Evolutionary conservation across 2,329 filamentous ascomycete genomes (phyloP).

Genomic region (Trichoderma endophyticum): DNA sequence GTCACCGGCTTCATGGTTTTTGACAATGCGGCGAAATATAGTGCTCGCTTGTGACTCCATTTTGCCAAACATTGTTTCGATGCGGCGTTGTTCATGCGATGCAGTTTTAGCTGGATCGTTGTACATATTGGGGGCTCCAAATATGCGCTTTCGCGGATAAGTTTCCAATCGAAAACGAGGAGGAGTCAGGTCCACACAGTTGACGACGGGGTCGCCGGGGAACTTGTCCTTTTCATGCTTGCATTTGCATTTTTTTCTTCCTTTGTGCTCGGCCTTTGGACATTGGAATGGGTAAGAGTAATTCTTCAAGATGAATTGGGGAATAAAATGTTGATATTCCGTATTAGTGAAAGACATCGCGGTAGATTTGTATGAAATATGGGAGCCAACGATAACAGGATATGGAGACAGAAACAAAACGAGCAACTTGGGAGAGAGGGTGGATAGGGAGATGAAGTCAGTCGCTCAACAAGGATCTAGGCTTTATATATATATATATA

Average conservation of each 20-base stretch:
- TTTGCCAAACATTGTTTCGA: not conserved
- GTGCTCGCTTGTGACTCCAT: not conserved
- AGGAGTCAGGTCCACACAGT: not conserved
- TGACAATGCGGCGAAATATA: not conserved
- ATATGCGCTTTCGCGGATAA: not conserved
- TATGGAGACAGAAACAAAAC: not conserved
- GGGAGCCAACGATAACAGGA: too few species aligned
- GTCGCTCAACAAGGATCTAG: not conserved
- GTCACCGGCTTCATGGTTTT: not conserved
- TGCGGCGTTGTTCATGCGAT: not conserved
- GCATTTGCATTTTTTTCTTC: not conserved
- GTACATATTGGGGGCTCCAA: not conserved
- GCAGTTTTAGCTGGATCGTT: not conserved
- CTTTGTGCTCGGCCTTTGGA: not conserved
- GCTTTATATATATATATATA: not conserved
- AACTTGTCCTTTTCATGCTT: not conserved
- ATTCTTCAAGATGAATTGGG: not conserved
- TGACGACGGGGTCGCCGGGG: not conserved
- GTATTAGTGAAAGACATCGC: not conserved
- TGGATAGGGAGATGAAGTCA: not conserved
- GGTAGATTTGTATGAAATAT: too few species aligned
- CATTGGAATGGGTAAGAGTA: not conserved
- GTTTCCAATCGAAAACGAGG: not conserved
- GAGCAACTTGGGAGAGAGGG: not conserved
- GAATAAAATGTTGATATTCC: not conserved